These are phyloP conservation scores for Trichoderma simmonsii DNA, from an alignment of 2,329 filamentous ascomycete genomes.

Conservation along the genomic window DNA sequence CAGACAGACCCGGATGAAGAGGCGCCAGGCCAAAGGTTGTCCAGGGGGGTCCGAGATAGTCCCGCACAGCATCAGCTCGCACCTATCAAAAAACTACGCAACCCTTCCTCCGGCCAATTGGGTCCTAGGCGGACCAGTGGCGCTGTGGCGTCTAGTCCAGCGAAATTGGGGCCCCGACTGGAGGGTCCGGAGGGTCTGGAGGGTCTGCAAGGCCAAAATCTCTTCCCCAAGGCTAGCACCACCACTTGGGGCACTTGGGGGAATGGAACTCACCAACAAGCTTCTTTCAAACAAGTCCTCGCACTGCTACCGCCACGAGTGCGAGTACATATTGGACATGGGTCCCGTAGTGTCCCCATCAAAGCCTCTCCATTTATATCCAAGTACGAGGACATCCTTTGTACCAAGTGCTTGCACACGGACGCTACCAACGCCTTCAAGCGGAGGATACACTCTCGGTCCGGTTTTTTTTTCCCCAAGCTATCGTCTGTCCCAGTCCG, in stretches of 20 bases:
- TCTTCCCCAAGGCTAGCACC: background rate
- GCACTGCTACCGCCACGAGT: background rate
- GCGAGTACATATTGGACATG: slow-evolving; percentile 5
- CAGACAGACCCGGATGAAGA: background rate
- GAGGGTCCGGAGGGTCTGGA: slow-evolving; percentile 2
- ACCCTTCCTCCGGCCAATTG: slow-evolving; percentile 18
- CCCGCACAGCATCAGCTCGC: slow-evolving; percentile 10
- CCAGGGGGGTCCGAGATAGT: slow-evolving; percentile 17
- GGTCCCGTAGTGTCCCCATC: slow-evolving; percentile 11
- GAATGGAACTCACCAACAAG: background rate
- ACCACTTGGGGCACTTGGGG: background rate
- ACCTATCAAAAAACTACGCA: slow-evolving; percentile 18
- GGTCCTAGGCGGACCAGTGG: slow-evolving; percentile 10
- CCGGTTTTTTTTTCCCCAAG: slow-evolving; percentile 18
- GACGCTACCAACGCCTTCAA: slow-evolving; percentile 4
- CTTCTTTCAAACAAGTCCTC: background rate
- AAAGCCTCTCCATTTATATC: slow-evolving; percentile 2
- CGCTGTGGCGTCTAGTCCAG: slow-evolving; percentile 19
- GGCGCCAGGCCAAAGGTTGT: slow-evolving; percentile 7
- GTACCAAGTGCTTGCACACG: background rate
- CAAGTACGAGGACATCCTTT: slow-evolving; percentile 1
- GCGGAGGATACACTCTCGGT: slow-evolving; percentile 14
- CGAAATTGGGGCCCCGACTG: slow-evolving; percentile 14
- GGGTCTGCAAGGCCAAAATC: slow-evolving; percentile 1
- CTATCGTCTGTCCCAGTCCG: slow-evolving; percentile 10